These are phyloP conservation scores for Camillea tinctor DNA, from an alignment of 2,329 filamentous ascomycete species.

Conservation along the genomic window DNA sequence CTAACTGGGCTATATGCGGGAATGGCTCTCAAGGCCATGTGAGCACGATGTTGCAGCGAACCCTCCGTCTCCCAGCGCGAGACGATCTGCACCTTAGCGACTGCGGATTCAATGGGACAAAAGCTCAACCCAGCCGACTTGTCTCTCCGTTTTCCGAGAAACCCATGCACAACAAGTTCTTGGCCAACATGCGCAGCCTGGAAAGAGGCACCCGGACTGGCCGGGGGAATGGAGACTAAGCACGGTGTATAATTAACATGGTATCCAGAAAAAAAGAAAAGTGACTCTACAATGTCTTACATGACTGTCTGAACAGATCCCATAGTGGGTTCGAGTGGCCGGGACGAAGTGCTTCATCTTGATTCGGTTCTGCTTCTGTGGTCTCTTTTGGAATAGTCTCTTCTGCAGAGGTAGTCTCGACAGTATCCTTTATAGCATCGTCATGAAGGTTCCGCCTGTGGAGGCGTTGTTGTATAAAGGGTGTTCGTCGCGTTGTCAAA, in stretches of 20 bases:
- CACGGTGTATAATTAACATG: background rate
- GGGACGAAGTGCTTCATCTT: background rate
- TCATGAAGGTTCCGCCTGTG: slow-evolving; percentile 8
- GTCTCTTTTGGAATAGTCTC: background rate
- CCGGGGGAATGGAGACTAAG: slow-evolving; percentile 2
- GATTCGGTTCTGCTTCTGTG: background rate
- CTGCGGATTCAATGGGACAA: slow-evolving; percentile 47
- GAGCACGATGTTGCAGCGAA: slow-evolving; percentile 34
- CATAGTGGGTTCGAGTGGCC: slow-evolving; percentile 4
- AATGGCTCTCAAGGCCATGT: slow-evolving; percentile 44
- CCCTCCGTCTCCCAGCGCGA: slow-evolving; percentile 43
- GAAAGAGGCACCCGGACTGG: slow-evolving; percentile 12
- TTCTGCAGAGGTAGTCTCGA: background rate
- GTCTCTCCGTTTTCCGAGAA: slow-evolving; percentile 66
- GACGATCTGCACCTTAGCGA: slow-evolving; percentile 38
- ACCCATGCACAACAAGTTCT: slow-evolving; percentile 62
- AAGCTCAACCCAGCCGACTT: slow-evolving; percentile 71
- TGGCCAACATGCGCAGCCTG: slow-evolving; percentile 25
- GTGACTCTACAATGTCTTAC: slow-evolving; percentile 17
- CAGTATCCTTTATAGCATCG: slow-evolving; percentile 2
- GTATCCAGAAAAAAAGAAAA: background rate
- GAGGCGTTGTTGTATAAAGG: slow-evolving; percentile 4
- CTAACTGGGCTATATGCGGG: slow-evolving; percentile 53
- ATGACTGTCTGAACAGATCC: slow-evolving; percentile 13
- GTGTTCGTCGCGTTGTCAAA: background rate